Conservation (phyloP, 345 rosid genomes). For the Bruguiera parviflora region DNA sequence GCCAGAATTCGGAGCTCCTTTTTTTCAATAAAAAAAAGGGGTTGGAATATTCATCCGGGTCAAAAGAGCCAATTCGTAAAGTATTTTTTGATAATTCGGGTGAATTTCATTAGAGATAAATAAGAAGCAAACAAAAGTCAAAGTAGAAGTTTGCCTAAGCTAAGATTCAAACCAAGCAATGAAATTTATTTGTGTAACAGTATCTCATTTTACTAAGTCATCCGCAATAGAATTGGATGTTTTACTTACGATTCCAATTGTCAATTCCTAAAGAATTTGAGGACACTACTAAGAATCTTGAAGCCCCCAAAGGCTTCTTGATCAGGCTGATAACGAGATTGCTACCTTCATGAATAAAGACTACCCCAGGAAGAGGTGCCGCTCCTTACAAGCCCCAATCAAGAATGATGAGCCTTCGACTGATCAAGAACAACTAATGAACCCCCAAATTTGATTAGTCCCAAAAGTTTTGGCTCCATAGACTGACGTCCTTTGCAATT, state of each 20-base stretch:
- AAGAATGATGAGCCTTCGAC: constrained; percentile 8
- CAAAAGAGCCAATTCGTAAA: background rate
- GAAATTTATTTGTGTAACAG: too few relatives aligned
- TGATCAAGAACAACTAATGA: background rate
- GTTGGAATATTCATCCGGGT: background rate
- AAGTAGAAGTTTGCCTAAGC: too few relatives aligned
- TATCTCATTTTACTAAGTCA: too few relatives aligned
- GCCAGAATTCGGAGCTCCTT: background rate
- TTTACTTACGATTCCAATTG: too few relatives aligned
- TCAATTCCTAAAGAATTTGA: background rate
- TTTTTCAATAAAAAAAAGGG: background rate
- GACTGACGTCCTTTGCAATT: background rate
- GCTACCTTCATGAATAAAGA: constrained; percentile 17
- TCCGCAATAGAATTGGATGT: too few relatives aligned
- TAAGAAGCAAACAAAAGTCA: too few relatives aligned
- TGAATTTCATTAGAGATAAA: too few relatives aligned
- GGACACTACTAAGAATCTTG: too few relatives aligned
- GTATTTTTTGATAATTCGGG: too few relatives aligned
- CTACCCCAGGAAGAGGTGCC: background rate
- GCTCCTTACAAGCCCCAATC: constrained; percentile 21
- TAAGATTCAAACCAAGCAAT: too few relatives aligned
- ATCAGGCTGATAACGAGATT: constrained; percentile 11
- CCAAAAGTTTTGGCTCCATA: background rate
- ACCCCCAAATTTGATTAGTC: background rate
- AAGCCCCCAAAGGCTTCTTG: background rate